Evolutionary conservation across 2,329 filamentous ascomycete species (phyloP).

Genomic region (Ophioceras dolichostomum): DNA sequence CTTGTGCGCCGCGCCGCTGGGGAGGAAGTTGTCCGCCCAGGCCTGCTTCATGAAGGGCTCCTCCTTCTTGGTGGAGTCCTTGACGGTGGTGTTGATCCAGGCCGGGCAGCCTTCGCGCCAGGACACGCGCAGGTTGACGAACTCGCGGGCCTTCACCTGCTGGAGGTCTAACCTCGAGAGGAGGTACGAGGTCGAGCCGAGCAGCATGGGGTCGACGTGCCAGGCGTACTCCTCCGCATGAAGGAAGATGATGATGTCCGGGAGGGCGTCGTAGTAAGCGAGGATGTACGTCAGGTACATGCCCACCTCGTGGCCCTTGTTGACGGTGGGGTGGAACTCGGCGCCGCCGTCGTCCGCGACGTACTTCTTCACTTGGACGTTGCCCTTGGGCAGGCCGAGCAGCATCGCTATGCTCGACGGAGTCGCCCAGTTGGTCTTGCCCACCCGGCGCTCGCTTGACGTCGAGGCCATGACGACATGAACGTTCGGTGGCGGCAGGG

Average conservation of each 20-base stretch:
- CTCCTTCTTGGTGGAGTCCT: constrained; percentile 14
- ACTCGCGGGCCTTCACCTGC: constrained; percentile 31
- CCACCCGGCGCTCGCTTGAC: neutral
- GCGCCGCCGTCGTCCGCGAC: constrained; percentile 35
- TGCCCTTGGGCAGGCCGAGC: constrained; percentile 4
- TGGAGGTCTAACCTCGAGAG: constrained; percentile 19
- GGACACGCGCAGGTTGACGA: constrained; percentile 41
- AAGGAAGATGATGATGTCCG: constrained; percentile 47
- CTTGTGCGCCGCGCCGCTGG: constrained; percentile 11
- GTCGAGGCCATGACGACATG: constrained; percentile 1
- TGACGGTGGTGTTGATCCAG: constrained; percentile 29
- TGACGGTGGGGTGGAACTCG: constrained; percentile 33
- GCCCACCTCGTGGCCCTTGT: constrained; percentile 52
- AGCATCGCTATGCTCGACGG: neutral
- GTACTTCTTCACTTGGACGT: constrained; percentile 26
- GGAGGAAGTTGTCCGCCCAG: constrained; percentile 16
- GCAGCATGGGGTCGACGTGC: constrained; percentile 23
- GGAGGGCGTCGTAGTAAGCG: constrained; percentile 46
- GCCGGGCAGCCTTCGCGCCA: constrained; percentile 43
- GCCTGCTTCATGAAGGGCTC: constrained; percentile 16
- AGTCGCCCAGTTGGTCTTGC: constrained; percentile 1
- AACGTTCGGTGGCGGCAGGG: neutral
- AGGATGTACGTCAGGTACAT: constrained; percentile 50
- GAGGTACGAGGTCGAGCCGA: constrained; percentile 16
- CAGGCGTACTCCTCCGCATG: constrained; percentile 39